phyloP scores from a whole-genome alignment of 192 early-diverging fungal genomes.

The Coemansia asiatica region DNA sequence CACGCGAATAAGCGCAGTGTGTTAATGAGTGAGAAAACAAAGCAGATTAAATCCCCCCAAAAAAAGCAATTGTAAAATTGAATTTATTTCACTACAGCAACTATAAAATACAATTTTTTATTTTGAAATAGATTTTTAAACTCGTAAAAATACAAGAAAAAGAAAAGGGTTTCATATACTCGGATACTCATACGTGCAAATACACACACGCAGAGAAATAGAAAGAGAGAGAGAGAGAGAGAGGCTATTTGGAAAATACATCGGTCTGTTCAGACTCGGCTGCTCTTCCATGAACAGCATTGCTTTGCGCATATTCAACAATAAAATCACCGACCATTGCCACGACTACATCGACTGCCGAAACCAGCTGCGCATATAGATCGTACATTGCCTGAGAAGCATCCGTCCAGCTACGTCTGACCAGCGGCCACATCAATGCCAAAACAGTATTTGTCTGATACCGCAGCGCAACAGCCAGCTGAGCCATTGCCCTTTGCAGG shows the following conservation, averaged over 20 bases:
- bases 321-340: constrained; percentile 32
- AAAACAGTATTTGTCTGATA: background rate
- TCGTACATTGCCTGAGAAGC: constrained; percentile 30
- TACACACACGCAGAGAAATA: too few relatives aligned
- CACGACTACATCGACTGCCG: constrained; percentile 20
- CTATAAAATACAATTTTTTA: too few relatives aligned
- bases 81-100: too few relatives aligned
- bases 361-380: constrained; percentile 28
- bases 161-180: too few relatives aligned
- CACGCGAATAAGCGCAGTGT: background rate
- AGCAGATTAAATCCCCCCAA: too few relatives aligned
- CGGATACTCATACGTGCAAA: too few relatives aligned
- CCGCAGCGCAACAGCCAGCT: background rate
- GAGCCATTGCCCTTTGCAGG: background rate
- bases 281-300: constrained; percentile 18
- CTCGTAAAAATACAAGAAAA: background rate
- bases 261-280: background rate
- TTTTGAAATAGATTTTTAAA: too few relatives aligned
- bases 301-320: constrained; percentile 33
- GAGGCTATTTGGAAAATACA: background rate
- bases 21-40: background rate
- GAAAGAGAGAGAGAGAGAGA: too few relatives aligned
- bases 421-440: constrained; percentile 21
- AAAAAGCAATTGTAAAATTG: too few relatives aligned
- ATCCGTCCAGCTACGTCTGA: constrained; percentile 19